Evolutionary conservation across 352 stramenopile genomes (phyloP).

Genomic region (Pythium aquatile): DNA sequence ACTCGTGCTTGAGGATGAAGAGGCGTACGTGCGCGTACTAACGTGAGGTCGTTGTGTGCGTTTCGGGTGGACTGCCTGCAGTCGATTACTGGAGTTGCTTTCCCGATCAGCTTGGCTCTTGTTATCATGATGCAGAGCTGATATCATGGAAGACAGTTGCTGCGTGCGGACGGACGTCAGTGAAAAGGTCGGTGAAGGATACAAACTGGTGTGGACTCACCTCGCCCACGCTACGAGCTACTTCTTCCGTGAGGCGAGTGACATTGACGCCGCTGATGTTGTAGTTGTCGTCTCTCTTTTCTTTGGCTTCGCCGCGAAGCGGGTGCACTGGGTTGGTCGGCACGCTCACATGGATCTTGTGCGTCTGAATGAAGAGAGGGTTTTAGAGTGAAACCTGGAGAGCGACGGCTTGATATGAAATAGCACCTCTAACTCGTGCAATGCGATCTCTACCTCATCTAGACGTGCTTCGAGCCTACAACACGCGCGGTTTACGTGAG

Average conservation of each 20-base stretch:
- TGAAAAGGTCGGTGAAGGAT: background rate
- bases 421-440: constrained; percentile 1
- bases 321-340: background rate
- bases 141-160: constrained; percentile 17
- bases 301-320: background rate
- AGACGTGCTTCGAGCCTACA: constrained; percentile 7
- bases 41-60: background rate
- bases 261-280: background rate
- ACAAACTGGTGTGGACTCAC: background rate
- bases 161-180: background rate
- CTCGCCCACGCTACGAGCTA: background rate
- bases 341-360: background rate
- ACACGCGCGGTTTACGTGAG: background rate
- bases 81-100: background rate
- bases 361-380: background rate
- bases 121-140: constrained; percentile 12
- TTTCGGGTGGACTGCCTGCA: background rate
- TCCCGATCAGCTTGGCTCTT: constrained; percentile 10
- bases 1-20: background rate
- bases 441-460: constrained; percentile 1
- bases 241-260: background rate
- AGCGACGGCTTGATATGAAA: background rate
- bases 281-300: background rate
- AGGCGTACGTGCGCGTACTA: background rate
- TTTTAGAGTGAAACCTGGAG: background rate